These are phyloP conservation scores for Amauroascus niger DNA, from an alignment of 2,329 filamentous ascomycete species.

Conservation along the genomic window DNA sequence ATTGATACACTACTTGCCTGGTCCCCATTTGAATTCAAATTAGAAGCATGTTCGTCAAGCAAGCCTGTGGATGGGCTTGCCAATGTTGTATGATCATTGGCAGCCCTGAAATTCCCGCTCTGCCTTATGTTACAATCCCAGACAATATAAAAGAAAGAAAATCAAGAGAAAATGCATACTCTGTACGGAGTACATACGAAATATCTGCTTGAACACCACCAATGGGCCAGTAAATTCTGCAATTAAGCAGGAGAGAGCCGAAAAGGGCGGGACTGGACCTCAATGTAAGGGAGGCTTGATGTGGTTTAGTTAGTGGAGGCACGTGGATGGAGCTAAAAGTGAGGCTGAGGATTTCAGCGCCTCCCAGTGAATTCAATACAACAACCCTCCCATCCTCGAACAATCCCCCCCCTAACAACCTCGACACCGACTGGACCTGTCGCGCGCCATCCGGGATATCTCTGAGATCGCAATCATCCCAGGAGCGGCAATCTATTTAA, in stretches of 20 bases:
- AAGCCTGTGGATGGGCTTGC: not conserved
- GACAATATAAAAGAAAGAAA: not conserved
- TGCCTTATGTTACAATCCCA: not conserved
- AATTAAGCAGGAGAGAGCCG: not conserved
- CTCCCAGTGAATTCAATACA: not conserved
- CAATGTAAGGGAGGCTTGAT: constrained; percentile 2
- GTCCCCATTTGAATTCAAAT: not conserved
- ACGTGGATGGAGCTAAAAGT: constrained; percentile 8
- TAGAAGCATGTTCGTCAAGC: not conserved
- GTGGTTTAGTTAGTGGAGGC: constrained; percentile 13
- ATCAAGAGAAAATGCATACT: not conserved
- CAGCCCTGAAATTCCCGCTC: not conserved
- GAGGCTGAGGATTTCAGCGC: constrained; percentile 11
- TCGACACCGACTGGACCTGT: not conserved
- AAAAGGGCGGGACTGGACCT: not conserved
- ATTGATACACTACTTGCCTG: not conserved
- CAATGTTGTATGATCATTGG: not conserved
- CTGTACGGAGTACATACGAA: not conserved
- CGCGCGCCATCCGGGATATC: constrained; percentile 4
- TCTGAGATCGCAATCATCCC: not conserved
- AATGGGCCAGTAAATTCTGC: no score
- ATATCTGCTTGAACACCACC: no score
- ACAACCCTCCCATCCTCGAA: not conserved
- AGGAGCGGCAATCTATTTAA: constrained; percentile 1
- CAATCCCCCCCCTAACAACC: not conserved